These are phyloP conservation scores for Fusarium sp. DNA, from an alignment of 2,329 filamentous ascomycete species.

Conservation along the genomic window DNA sequence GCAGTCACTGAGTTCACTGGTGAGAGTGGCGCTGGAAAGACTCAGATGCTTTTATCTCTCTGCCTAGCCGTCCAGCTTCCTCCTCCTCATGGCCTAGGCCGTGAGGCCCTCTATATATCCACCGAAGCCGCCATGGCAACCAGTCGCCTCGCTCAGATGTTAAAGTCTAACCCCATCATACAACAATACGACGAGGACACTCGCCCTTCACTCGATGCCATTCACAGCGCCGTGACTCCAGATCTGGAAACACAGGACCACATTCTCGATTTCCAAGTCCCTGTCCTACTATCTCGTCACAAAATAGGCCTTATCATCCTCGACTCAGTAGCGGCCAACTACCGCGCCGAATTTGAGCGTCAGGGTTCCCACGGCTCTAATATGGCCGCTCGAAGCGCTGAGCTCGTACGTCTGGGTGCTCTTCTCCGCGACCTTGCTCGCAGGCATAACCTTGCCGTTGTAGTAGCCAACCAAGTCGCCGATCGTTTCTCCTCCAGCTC, in stretches of 20 bases:
- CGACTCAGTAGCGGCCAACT: constrained; percentile 95
- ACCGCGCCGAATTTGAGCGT: constrained; percentile 87
- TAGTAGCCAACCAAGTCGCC: constrained; percentile 95
- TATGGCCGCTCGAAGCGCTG: constrained; percentile 80
- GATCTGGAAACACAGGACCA: constrained; percentile 97
- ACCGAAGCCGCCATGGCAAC: constrained; percentile 91
- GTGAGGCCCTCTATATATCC: constrained; percentile 89
- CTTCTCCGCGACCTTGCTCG: constrained; percentile 81
- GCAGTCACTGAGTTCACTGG: constrained; percentile 91
- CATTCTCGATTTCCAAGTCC: constrained; percentile 92
- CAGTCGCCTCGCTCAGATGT: constrained; percentile 81
- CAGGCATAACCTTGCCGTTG: constrained; percentile 80
- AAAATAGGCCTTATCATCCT: constrained; percentile 85
- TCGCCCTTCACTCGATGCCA: constrained; percentile 75
- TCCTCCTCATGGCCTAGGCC: constrained; percentile 75
- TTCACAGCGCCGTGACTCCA: constrained; percentile 84
- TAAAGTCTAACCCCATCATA: constrained; percentile 74
- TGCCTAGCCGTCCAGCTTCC: constrained; percentile 88
- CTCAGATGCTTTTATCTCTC: constrained; percentile 88
- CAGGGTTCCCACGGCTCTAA: constrained; percentile 61
- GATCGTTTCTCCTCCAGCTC: constrained; percentile 75
- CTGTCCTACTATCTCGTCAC: constrained; percentile 81
- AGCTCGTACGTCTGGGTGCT: constrained; percentile 81
- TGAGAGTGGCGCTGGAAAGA: constrained; percentile 95
- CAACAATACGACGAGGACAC: constrained; percentile 44